Base-by-base conservation (phyloP, 2,329 filamentous ascomycete genomes). In the Trichoderma sp. region DNA sequence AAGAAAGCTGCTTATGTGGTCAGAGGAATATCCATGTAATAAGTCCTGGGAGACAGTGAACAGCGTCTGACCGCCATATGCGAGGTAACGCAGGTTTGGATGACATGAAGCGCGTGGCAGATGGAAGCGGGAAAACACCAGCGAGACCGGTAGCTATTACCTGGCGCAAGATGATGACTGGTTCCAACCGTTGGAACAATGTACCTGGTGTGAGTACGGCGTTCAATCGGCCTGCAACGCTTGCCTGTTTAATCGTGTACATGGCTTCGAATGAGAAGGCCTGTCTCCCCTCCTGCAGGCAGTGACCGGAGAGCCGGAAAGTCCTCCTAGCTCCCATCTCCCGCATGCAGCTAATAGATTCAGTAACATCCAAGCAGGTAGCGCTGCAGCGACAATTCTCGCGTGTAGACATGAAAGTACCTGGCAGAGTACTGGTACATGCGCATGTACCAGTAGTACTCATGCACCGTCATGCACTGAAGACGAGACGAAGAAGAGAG, bases 1-100 rank as follows among this genome's bases (percentile, higher is more conserved):
- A 56, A n/a, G 24, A 9, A 6, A 58, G 65, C 53, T 32, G 24
- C 34, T 60, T 21, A 32, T 58, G 26, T 67, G 18, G 18, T 47
- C 24, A n/a, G 34, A 39, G n/a, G 18, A 18, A 30, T 39, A 43
- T 6, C 15, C 26, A 39, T 43, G 53, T 9, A 60, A 9, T n/a
- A 43, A 12, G 12, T 18, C 6, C 18, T 26, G 6, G 21, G n/a
- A 21, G 34, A 32, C 12, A n/a, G 39, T n/a, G 51, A 64, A 51
- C 24, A 57, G n/a, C 28, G 64, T 28, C 57, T 70, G 71, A 72
- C 71, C 65, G 71, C 71, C 71, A 72, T 72, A 39, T 72, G 71
- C 71, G 60, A 60, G 68, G 61, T 32, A 21, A 39, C 51, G 57
- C 64, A 63, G 26, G 24, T 60, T 34, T 34, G 24, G 64, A 61